Conservation (phyloP, 306 rosid genomes). For the peach (Prunus persica) region DNA sequence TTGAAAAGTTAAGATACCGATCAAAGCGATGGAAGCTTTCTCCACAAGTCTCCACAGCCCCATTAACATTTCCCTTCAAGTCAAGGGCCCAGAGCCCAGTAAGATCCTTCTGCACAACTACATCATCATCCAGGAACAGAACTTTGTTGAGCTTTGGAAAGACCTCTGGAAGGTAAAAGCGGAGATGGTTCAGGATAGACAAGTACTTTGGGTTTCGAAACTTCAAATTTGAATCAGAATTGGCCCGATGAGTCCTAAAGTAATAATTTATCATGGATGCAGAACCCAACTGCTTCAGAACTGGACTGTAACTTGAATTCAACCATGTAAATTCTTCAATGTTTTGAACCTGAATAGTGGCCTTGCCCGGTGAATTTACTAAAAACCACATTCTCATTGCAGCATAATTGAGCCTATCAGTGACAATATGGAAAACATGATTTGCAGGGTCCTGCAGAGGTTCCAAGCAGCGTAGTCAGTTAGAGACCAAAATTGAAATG, state of each 20-base stretch:
- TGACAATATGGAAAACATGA: constrained; percentile 90
- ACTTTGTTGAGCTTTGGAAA: constrained; percentile 92
- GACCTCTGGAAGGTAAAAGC: constrained; percentile 95
- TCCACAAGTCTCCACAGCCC: constrained; percentile 98
- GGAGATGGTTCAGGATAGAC: constrained; percentile 94
- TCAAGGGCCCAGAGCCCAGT: constrained; percentile 79
- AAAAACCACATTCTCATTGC: constrained; percentile 99
- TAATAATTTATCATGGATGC: constrained; percentile 86
- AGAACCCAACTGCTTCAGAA: constrained; percentile 86
- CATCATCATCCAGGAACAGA: constrained; percentile 88
- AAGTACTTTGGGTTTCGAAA: constrained; percentile 90
- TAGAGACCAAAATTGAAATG: constrained; percentile 13
- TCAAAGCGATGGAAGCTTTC: constrained; percentile 96
- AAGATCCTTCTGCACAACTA: constrained; percentile 93
- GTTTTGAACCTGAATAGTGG: constrained; percentile 81
- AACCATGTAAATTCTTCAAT: constrained; percentile 93
- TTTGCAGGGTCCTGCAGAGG: constrained; percentile 69
- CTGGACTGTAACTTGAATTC: constrained; percentile 96
- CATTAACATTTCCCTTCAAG: constrained; percentile 88
- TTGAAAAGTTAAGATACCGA: constrained; percentile 90
- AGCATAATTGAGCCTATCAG: constrained; percentile 88
- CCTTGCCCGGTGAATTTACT: constrained; percentile 77
- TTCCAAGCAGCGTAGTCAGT: constrained; percentile 14
- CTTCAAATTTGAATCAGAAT: constrained; percentile 84
- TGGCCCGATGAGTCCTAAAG: constrained; percentile 78